phyloP scores from a whole-genome alignment of 768 basidiomycete species.

The Naganishia onofrii region DNA sequence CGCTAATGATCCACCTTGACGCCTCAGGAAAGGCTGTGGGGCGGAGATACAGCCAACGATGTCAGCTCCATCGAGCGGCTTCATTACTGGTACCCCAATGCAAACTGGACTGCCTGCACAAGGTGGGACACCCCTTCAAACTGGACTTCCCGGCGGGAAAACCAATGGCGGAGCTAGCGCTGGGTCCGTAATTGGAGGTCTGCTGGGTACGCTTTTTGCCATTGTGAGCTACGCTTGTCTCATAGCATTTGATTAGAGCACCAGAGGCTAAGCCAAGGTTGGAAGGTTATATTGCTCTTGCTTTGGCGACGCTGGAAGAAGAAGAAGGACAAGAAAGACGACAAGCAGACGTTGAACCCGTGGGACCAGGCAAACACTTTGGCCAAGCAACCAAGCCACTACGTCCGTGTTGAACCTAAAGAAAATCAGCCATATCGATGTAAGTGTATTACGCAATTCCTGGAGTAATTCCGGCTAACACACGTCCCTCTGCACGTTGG shows the following conservation, averaged over 20 bases:
- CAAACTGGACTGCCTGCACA: too few species aligned
- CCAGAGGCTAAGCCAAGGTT: not conserved
- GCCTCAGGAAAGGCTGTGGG: slow-evolving; percentile 16
- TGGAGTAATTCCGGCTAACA: not conserved
- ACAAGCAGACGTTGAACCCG: slow-evolving; percentile 10
- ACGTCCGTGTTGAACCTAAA: slow-evolving; percentile 22
- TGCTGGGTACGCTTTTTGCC: slow-evolving; percentile 12
- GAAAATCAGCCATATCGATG: slow-evolving; percentile 17
- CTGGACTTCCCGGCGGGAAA: slow-evolving; percentile 20
- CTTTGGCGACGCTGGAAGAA: slow-evolving; percentile 18
- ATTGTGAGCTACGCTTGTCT: slow-evolving; percentile 7
- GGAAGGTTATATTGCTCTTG: slow-evolving; percentile 14
- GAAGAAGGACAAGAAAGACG: slow-evolving; percentile 8
- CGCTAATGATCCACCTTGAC: not conserved
- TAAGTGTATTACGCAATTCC: not conserved
- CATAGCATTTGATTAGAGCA: too few species aligned
- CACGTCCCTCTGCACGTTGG: too few species aligned
- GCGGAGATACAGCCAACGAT: not conserved
- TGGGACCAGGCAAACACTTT: slow-evolving; percentile 26
- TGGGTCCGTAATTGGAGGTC: slow-evolving; percentile 10
- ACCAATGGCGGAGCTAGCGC: not conserved
- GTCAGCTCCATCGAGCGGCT: not conserved
- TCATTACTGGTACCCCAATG: not conserved
- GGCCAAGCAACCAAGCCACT: slow-evolving; percentile 25
- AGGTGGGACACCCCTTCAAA: not conserved